Conservation (phyloP, 768 basidiomycete genomes). For the Lactarius hatsudake region DNA sequence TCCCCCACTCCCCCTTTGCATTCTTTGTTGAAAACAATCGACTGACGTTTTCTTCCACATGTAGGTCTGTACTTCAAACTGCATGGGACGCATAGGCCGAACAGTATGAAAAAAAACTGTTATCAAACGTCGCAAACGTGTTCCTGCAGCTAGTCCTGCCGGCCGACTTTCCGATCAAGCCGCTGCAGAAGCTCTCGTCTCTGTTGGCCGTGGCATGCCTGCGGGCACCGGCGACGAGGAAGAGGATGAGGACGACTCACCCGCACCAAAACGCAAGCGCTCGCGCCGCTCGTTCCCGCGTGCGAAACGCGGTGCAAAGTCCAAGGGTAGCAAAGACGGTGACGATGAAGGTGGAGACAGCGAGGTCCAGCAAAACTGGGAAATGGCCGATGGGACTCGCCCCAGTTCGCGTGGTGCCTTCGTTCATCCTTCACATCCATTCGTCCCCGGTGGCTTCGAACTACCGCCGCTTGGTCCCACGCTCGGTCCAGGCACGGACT, state of each 20-base stretch:
- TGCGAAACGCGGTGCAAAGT: conserved; percentile 26
- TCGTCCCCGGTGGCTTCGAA: conserved; percentile 48
- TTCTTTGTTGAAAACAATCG: conserved; percentile 8
- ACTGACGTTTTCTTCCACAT: conserved; percentile 29
- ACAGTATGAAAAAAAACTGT: conserved; percentile 99
- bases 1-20: not conserved
- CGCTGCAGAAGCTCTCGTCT: conserved; percentile 84
- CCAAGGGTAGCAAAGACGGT: conserved; percentile 32
- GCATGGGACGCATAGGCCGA: conserved; percentile 94
- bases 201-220: conserved; percentile 60
- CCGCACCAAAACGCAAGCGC: conserved; percentile 57
- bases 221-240: conserved; percentile 44
- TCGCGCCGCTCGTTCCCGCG: conserved; percentile 37
- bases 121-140: conserved; percentile 96
- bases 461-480: conserved; percentile 51
- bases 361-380: conserved; percentile 23
- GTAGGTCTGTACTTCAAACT: conserved; percentile 97
- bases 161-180: conserved; percentile 76
- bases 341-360: conserved; percentile 28
- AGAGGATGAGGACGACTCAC: conserved; percentile 40
- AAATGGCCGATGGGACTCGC: conserved; percentile 18
- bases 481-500: conserved; percentile 34
- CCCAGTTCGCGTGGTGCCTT: conserved; percentile 23
- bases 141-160: conserved; percentile 71
- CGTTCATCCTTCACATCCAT: conserved; percentile 25